Base-by-base conservation (phyloP, 345 rosid species). In the Passiflora organensis region DNA sequence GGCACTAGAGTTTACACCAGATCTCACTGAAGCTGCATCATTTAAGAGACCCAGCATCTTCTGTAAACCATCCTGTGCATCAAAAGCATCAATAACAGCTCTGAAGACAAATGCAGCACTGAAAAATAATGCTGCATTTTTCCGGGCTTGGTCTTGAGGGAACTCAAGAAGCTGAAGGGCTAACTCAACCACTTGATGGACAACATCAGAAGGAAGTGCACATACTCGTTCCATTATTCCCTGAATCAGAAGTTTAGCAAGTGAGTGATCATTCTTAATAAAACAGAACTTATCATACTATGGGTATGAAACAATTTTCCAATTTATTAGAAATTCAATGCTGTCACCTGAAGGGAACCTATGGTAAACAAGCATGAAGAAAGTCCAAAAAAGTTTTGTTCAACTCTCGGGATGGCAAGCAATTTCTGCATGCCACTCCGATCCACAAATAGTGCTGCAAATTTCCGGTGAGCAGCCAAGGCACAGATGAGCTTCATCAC, bases 191-290 rank as follows among this genome's bases (percentile, higher is more conserved):
- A 93, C 81, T 72, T 81, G 84, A 66, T 71, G 67, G 52, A 89
- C 89, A 64, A 83, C 72, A 71, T 78, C 95, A 32, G 83, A 66
- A 51, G 96, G 87, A 62, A 93, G 99, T 11, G 96, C 96, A 58
- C 99, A 93, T 19, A 89, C 96, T 47, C 99, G 95, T 64, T 93
- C 96, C 99, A 93, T 93, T 58, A 93, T 93, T 42, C 87, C 96
- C 99, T 93, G 75, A 37, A 63, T 67, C 18, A 64, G 49, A 19
- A 43, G 21, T 41, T n/a, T n/a, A 62, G 1, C 46, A 51, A 25
- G 37, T 53, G 34, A 69, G 59, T 53, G 52, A 32, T 58, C 41
- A 48, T 28, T 28, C n/a, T n/a, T n/a, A n/a, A n/a, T n/a, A n/a
- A n/a, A n/a, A n/a, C 34, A 28, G 34, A 28, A 28, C 34, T 8